Conservation (phyloP, 257 asterid species). For the Craterostigma plantagineum region DNA sequence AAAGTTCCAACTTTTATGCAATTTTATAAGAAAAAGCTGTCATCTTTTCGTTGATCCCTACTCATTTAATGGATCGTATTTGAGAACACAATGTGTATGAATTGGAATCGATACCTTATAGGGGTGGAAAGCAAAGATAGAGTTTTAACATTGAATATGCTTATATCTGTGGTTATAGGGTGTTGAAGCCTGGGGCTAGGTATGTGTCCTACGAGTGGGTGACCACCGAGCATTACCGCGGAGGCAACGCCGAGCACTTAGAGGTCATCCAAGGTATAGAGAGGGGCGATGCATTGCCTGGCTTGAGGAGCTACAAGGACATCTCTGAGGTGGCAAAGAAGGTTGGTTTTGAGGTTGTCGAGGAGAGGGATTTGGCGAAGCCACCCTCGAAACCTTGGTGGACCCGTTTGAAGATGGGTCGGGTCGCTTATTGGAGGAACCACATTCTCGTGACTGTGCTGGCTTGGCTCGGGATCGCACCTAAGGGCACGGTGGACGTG, state of each 20-base stretch:
- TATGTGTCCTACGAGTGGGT: constrained; percentile 76
- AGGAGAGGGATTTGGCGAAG: constrained; percentile 49
- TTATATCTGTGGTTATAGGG: no score
- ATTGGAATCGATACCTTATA: no score
- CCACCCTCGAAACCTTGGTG: constrained; percentile 71
- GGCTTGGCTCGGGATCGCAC: constrained; percentile 58
- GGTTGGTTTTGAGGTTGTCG: constrained; percentile 51
- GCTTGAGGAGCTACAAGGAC: constrained; percentile 36
- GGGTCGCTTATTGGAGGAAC: constrained; percentile 77
- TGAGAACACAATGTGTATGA: no score
- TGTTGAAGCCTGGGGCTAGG: constrained; percentile 41
- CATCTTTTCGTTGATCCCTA: no score
- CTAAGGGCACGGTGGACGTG: constrained; percentile 58
- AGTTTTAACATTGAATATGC: no score
- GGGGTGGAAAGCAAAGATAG: no score
- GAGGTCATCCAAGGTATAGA: constrained; percentile 73
- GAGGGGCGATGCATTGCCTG: constrained; percentile 72
- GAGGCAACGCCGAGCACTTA: constrained; percentile 39
- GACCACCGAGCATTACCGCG: constrained; percentile 45
- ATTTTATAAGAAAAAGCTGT: no score
- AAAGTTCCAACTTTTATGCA: no score
- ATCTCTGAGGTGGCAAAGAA: constrained; percentile 33
- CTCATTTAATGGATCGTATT: no score
- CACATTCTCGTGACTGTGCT: constrained; percentile 43
- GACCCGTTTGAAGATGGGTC: constrained; percentile 67